A percentile compares a stretch with the other conserved stretches of the same genome.
phyloP scores from a whole-genome alignment of 2,329 filamentous ascomycete species.

The Nemania sp. region DNA sequence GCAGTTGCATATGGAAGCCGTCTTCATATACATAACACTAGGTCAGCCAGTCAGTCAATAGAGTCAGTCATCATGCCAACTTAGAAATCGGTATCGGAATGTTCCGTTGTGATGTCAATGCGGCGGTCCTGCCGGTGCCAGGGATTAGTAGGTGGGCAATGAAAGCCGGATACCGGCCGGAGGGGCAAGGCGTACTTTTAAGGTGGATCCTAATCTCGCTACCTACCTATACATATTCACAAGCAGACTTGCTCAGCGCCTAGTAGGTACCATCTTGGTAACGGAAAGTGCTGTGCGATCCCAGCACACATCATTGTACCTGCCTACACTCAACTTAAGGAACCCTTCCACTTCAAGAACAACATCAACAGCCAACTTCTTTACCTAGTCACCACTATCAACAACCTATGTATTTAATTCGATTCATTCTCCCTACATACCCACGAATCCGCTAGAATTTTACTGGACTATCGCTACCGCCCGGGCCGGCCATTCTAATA shows the following conservation, averaged over 20 bases:
- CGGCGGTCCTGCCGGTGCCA: no score
- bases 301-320: no score
- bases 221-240: no score
- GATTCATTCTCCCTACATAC: neutral
- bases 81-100: neutral
- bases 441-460: neutral
- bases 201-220: neutral
- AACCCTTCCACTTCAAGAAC: neutral
- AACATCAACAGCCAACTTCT: neutral
- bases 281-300: no score
- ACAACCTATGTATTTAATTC: neutral
- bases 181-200: slow-evolving; percentile 14
- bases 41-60: no score
- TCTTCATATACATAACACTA: no score
- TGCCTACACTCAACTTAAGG: no score
- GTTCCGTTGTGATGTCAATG: neutral
- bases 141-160: no score
- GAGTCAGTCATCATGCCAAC: neutral
- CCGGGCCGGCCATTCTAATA: neutral
- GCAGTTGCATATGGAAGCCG: no score
- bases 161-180: no score
- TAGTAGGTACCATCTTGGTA: no score
- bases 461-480: neutral
- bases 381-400: neutral
- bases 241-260: no score